A percentile compares a stretch with the other conserved stretches of the same genome.
These are phyloP conservation scores for Kazachstania bromeliacearum DNA, from an alignment of 805 yeast genomes.

Conservation along the genomic window DNA sequence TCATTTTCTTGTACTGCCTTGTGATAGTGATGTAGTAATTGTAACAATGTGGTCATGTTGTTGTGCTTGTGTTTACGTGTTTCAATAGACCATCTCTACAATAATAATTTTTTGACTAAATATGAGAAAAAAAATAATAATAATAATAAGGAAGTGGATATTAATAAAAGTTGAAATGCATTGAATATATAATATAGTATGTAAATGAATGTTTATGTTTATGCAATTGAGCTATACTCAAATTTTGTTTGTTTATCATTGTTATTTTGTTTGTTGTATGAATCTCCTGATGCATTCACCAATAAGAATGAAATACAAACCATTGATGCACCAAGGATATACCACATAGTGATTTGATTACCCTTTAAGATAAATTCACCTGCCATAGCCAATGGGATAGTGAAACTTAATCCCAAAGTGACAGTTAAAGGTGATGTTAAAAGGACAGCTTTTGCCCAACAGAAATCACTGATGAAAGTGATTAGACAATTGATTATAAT, in stretches of 20 bases:
- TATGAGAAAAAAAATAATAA: no score
- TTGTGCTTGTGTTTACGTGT: background rate
- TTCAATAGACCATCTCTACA: background rate
- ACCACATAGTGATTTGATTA: conserved; percentile 44
- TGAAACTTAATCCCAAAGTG: conserved; percentile 84
- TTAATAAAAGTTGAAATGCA: no score
- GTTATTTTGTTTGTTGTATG: background rate
- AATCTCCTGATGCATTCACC: conserved; percentile 55
- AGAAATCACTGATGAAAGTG: conserved; percentile 74
- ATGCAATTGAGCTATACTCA: background rate
- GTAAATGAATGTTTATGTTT: no score
- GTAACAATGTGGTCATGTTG: conserved; percentile 18
- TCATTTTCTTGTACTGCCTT: conserved; percentile 24
- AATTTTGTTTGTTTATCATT: background rate
- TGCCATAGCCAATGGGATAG: conserved; percentile 88
- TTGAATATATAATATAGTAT: no score
- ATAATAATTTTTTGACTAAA: no score
- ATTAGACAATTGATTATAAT: conserved; percentile 56
- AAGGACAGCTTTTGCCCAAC: conserved; percentile 90
- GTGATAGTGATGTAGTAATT: conserved; percentile 22
- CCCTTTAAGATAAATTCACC: conserved; percentile 70
- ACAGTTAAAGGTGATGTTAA: conserved; percentile 87
- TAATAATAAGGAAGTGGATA: no score
- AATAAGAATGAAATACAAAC: conserved; percentile 73
- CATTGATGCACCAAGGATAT: conserved; percentile 65